Evolutionary conservation across 495 filamentous ascomycete genomes (phyloP), one percentile per base, ranked within the genome.

Genomic region (Tuber microsphaerosporum): DNA sequence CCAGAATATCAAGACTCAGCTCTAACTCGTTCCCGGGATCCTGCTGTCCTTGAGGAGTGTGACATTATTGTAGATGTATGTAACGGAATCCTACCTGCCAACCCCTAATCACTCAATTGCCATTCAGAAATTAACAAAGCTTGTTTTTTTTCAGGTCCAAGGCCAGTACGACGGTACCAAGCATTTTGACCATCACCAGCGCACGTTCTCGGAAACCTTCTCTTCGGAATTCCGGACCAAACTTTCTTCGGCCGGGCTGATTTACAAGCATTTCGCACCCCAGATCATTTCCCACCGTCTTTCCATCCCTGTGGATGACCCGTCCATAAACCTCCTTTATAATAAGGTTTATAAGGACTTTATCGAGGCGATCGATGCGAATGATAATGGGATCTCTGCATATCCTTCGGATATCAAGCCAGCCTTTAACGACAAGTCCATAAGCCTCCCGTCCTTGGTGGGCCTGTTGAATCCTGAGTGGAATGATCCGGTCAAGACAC

Each of bases 181-280:
- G 84, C 91, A 94, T 75, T 99, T 92, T 86, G 95, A 99, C 84
- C 95, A 99, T 86, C 95, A 99, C 88, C 95, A 99, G 85, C 93
- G 94, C 73, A 91, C 89, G 79, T 99, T 99, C 86, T 82, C 83
- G 73, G 92, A 92, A 75, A 92, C 89, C 56, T 90, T 90, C 83
- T 93, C 92, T 82, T 92, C 94, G 31, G 87, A 87, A 48, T 91
- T 90, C 74, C 82, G 84, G 46, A 99, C 95, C 51, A 97, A 95
- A 86, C 90, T 99, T 71, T 95, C 92, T 74, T 94, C 92, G 75
- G 95, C 95, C 0, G 95, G 95, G 0, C 87, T 99, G 22, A 92
- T 99, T 3, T 99, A 93, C 86, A 89, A 97, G 89, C 94, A 99
- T 85, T 97, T 97, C 81, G 95, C 94, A 74, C 89, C 88, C 73